These are phyloP conservation scores for Eutrema japonicum DNA, from an alignment of 345 rosid genomes.

Conservation along the genomic window DNA sequence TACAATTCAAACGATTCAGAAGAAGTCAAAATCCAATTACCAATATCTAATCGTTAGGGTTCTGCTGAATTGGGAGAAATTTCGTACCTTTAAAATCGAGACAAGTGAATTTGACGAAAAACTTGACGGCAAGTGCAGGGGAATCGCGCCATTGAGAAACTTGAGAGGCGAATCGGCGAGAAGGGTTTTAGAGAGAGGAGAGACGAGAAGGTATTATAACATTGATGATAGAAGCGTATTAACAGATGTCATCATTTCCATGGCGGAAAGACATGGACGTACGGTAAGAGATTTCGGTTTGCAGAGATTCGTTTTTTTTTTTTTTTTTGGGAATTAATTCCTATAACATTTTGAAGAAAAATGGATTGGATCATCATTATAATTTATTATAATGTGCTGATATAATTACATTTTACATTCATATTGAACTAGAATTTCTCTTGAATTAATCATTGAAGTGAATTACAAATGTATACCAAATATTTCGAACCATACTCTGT, in stretches of 20 bases:
- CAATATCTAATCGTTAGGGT: background rate
- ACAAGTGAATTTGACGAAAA: background rate
- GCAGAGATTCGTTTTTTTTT: slow-evolving; percentile 16
- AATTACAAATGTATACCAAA: no score
- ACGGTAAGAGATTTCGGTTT: slow-evolving; percentile 20
- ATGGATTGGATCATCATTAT: no score
- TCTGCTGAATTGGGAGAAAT: slow-evolving; percentile 3
- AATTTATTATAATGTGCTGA: no score
- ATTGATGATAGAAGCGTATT: slow-evolving; percentile 24
- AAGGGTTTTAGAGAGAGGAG: slow-evolving; percentile 16
- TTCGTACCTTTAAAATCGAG: background rate
- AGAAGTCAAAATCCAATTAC: background rate
- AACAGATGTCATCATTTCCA: slow-evolving; percentile 37
- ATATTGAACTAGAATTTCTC: no score
- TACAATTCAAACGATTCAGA: background rate
- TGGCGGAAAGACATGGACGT: slow-evolving; percentile 42
- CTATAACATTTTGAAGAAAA: background rate
- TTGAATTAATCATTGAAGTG: no score
- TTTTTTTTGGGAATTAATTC: background rate
- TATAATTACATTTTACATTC: no score
- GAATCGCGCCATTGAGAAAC: slow-evolving; percentile 23
- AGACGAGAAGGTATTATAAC: background rate
- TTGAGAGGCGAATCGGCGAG: slow-evolving; percentile 13
- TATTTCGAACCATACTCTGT: no score
- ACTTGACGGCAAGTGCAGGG: background rate